Conservation (phyloP, 306 rosid species). For the Pterocarpus macrocarpus region DNA sequence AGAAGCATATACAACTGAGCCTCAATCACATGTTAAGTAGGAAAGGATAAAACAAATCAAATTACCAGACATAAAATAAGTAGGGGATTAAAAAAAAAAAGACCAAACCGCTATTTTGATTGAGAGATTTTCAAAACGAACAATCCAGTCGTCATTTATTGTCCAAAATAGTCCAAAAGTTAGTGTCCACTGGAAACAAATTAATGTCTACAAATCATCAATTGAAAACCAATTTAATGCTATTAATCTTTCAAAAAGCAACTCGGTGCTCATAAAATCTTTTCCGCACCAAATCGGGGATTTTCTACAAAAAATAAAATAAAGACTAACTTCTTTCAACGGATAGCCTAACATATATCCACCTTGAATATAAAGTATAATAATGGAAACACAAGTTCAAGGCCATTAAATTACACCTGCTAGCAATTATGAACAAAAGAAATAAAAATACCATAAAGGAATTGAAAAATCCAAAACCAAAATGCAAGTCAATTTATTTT, state of each 20-base stretch:
- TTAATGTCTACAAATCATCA: background rate
- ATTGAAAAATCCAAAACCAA: constrained; percentile 26
- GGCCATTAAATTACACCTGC: constrained; percentile 18
- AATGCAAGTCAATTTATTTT: background rate
- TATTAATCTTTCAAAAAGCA: background rate
- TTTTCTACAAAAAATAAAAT: background rate
- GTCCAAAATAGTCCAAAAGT: background rate
- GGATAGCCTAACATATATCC: background rate
- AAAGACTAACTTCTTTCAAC: background rate
- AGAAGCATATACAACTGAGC: constrained; percentile 9
- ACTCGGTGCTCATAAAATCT: background rate
- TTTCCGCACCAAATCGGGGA: background rate
- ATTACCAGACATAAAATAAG: constrained; percentile 2
- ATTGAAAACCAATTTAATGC: background rate
- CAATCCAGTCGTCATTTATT: too few relatives aligned
- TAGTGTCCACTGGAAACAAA: background rate
- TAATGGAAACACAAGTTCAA: constrained; percentile 15
- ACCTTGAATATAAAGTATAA: background rate
- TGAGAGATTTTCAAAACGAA: too few relatives aligned
- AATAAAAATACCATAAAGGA: background rate
- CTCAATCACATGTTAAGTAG: constrained; percentile 20
- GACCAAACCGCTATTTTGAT: too few relatives aligned
- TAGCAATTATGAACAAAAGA: constrained; percentile 12
- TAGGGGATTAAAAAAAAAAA: background rate
- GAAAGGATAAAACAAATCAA: constrained; percentile 20